A percentile compares a stretch with the other conserved stretches of the same genome.
These are phyloP conservation scores for Trypanosoma rangeli DNA, from an alignment of 208 protist species.

Conservation along the genomic window DNA sequence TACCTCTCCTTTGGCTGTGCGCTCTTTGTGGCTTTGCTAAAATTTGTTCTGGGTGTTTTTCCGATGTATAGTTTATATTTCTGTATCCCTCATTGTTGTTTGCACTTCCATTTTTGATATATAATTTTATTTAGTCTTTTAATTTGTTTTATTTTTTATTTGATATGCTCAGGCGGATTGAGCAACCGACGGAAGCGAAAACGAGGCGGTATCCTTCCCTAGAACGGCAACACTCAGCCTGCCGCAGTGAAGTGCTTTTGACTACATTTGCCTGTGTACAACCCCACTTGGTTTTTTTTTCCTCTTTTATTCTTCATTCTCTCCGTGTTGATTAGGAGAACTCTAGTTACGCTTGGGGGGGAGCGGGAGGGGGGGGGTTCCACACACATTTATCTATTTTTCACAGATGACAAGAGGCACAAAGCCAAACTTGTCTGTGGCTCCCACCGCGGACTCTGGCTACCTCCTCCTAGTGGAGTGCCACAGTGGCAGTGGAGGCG, in stretches of 20 bases:
- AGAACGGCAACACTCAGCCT: no score
- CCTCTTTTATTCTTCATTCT: background rate
- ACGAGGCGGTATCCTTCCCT: no score
- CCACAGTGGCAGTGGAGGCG: background rate
- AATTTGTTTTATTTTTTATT: constrained; percentile 1
- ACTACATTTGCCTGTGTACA: no score
- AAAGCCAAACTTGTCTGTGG: background rate
- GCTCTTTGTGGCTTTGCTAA: background rate
- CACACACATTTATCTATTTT: background rate
- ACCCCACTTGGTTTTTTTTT: no score
- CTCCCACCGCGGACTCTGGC: background rate
- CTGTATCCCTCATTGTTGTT: background rate
- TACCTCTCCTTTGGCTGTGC: background rate
- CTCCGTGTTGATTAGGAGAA: background rate
- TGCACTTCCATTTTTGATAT: background rate
- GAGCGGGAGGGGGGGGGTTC: no score
- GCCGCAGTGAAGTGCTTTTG: no score
- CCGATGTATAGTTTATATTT: background rate
- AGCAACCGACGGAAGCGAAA: background rate
- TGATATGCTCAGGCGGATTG: background rate
- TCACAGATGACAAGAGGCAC: background rate
- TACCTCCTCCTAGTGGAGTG: constrained; percentile 23
- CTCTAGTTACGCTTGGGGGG: background rate
- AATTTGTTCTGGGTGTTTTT: background rate
- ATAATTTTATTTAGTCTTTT: no score